A percentile compares a stretch with the other conserved stretches of the same genome.
phyloP scores from a whole-genome alignment of 306 rosid genomes.

The Vicia sativa region DNA sequence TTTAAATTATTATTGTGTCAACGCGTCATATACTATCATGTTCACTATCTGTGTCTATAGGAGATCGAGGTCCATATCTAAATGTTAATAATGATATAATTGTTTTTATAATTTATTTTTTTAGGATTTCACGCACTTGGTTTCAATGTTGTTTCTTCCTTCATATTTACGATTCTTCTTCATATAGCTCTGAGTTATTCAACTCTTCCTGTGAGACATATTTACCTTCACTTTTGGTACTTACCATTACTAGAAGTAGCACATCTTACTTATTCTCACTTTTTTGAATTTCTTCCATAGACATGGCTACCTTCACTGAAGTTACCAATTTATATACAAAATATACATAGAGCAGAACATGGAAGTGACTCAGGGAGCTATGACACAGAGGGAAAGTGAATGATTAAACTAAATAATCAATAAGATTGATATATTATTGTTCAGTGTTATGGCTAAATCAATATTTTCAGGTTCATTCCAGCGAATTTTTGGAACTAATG shows the following conservation, averaged over 20 bases:
- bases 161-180: constrained; percentile 44
- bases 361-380: constrained; percentile 72
- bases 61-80: too few species aligned
- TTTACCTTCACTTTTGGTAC: neutral
- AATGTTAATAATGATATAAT: too few species aligned
- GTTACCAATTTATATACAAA: constrained; percentile 63
- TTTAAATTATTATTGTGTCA: too few species aligned
- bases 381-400: constrained; percentile 84
- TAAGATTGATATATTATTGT: neutral
- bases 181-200: constrained; percentile 61
- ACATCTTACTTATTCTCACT: constrained; percentile 14
- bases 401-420: neutral
- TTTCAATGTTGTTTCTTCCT: constrained; percentile 58
- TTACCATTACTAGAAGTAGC: neutral
- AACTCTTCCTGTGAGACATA: constrained; percentile 67
- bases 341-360: constrained; percentile 72
- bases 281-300: constrained; percentile 43
- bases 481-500: constrained; percentile 67
- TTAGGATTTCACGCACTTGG: constrained; percentile 62
- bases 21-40: too few species aligned
- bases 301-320: constrained; percentile 80
- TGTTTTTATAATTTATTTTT: constrained; percentile 5
- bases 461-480: constrained; percentile 61
- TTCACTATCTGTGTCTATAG: too few species aligned
- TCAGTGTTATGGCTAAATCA: constrained; percentile 14